These are phyloP conservation scores for Rosa persica DNA, from an alignment of 306 rosid genomes.

Conservation along the genomic window DNA sequence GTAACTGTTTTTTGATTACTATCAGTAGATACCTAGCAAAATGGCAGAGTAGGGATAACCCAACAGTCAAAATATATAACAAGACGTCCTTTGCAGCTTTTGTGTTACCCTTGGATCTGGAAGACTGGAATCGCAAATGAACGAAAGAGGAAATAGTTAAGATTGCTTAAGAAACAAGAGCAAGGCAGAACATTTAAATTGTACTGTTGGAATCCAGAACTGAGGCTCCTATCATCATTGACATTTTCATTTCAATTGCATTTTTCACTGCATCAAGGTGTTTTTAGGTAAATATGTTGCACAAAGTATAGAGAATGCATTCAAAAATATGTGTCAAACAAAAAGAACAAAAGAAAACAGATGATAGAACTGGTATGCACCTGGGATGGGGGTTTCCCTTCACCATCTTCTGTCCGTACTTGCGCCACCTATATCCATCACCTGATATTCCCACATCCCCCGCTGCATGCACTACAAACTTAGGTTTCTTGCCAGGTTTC, in stretches of 20 bases:
- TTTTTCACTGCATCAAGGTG: not conserved
- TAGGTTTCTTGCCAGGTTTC: constrained; percentile 72
- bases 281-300: not conserved
- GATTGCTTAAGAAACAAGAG: not conserved
- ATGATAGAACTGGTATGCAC: constrained; percentile 35
- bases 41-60: not conserved
- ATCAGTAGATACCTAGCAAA: not conserved
- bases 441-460: constrained; percentile 92
- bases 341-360: not conserved
- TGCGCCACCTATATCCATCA: constrained; percentile 98
- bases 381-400: constrained; percentile 94
- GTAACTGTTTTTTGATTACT: not conserved
- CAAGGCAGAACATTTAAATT: not conserved
- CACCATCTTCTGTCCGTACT: constrained; percentile 98
- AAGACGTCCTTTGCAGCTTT: not conserved
- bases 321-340: not conserved
- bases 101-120: not conserved
- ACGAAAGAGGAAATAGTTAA: not conserved
- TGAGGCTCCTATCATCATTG: not conserved
- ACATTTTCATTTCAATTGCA: not conserved
- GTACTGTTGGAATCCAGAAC: not conserved
- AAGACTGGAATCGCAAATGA: not conserved
- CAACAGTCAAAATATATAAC: not conserved
- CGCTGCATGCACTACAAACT: constrained; percentile 85
- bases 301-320: not conserved